phyloP scores from a whole-genome alignment of 2,329 filamentous ascomycete genomes.

The Stemphylium vesicarium region DNA sequence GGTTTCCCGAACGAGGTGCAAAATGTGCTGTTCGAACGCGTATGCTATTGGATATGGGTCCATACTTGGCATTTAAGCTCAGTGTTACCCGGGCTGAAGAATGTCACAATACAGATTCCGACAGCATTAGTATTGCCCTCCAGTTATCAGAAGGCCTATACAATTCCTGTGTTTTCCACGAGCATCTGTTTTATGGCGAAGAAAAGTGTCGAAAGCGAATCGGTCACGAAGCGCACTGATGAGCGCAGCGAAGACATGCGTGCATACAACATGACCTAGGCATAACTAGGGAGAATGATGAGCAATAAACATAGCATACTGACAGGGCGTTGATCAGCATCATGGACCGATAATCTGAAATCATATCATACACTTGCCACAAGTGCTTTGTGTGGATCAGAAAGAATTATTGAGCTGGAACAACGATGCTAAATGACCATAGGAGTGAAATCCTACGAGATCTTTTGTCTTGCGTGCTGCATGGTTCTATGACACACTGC shows the following conservation, averaged over 20 bases:
- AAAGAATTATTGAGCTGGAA: conserved; percentile 3
- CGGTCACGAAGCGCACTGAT: background rate
- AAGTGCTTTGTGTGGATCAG: background rate
- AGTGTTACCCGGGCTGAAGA: background rate
- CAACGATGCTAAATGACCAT: background rate
- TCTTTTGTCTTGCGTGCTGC: conserved; percentile 1
- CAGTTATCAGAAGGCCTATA: too few relatives aligned
- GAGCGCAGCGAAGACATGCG: too few relatives aligned
- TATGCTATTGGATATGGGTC: too few relatives aligned
- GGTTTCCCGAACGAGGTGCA: too few relatives aligned
- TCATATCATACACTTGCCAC: background rate
- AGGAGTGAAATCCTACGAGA: too few relatives aligned
- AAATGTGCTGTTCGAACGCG: too few relatives aligned
- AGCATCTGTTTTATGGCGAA: background rate
- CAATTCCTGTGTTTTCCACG: background rate
- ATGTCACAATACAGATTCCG: background rate
- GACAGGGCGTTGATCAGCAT: too few relatives aligned
- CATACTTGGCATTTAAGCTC: too few relatives aligned
- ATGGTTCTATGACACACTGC: too few relatives aligned
- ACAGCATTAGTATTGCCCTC: too few relatives aligned
- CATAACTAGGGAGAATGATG: background rate
- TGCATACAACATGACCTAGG: background rate
- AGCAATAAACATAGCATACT: background rate
- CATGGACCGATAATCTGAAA: background rate
- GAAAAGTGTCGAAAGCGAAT: conserved; percentile 12